phyloP scores from a whole-genome alignment of 2,329 filamentous ascomycete genomes.

The Beauveria pseudobassiana region DNA sequence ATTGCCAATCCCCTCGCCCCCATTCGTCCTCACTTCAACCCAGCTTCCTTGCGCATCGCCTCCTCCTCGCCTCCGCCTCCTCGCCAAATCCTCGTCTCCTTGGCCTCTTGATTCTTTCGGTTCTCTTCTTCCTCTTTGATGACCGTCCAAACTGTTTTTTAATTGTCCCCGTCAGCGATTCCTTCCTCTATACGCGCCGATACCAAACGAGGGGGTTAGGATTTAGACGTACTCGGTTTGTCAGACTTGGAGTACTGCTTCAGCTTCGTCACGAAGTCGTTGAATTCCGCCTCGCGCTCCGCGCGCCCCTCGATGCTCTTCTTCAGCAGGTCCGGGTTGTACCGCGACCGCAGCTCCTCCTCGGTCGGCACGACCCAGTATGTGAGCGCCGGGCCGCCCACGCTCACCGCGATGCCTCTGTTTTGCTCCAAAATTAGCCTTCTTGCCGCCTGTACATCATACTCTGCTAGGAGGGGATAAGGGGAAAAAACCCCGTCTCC shows the following conservation, averaged over 20 bases:
- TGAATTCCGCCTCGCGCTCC: slow-evolving; percentile 75
- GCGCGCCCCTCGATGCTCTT: slow-evolving; percentile 73
- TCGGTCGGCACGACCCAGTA: slow-evolving; percentile 76
- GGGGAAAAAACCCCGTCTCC: no score
- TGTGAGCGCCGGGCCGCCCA: slow-evolving; percentile 81
- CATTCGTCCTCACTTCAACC: slow-evolving; percentile 21
- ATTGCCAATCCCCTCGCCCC: no score
- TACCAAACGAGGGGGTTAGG: no score
- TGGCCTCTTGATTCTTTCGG: slow-evolving; percentile 30
- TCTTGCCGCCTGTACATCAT: slow-evolving; percentile 6
- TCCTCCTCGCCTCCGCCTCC: slow-evolving; percentile 39
- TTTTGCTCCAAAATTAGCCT: slow-evolving; percentile 8
- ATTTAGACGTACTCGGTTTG: slow-evolving; percentile 64
- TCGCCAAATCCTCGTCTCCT: slow-evolving; percentile 29
- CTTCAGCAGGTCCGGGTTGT: slow-evolving; percentile 92
- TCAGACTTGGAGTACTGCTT: slow-evolving; percentile 88
- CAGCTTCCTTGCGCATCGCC: slow-evolving; percentile 42
- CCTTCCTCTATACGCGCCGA: no score
- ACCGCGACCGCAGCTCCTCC: slow-evolving; percentile 84
- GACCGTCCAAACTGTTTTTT: slow-evolving; percentile 41
- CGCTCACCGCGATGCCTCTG: slow-evolving; percentile 63
- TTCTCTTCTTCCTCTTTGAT: slow-evolving; percentile 40
- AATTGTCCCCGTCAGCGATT: no score
- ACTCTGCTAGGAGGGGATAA: no score
- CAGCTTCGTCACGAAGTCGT: slow-evolving; percentile 74